Evolutionary conservation across 768 basidiomycete species (phyloP).

Genomic region (Tulasnella sp.): DNA sequence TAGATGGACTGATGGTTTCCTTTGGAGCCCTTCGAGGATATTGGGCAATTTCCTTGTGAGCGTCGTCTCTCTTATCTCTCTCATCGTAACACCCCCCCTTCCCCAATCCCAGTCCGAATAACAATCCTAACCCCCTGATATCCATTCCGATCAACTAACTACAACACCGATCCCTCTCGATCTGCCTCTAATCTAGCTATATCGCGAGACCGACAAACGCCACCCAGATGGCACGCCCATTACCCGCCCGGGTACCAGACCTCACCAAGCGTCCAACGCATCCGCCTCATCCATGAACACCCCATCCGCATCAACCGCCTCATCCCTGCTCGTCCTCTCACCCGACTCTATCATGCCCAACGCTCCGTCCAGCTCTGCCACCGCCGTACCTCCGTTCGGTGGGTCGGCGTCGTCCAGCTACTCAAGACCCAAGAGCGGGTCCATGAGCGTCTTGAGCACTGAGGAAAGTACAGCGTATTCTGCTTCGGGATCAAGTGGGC

Average conservation of each 20-base stretch:
- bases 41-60: constrained; percentile 76
- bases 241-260: constrained; percentile 6
- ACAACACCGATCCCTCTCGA: background rate
- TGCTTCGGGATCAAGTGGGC: constrained; percentile 25
- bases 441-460: constrained; percentile 33
- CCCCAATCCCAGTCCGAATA: background rate
- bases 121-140: too few species aligned
- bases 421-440: constrained; percentile 35
- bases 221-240: constrained; percentile 1
- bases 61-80: constrained; percentile 1
- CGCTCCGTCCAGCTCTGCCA: constrained; percentile 31
- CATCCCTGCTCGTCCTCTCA: constrained; percentile 10
- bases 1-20: constrained; percentile 88
- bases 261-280: background rate
- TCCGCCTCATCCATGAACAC: background rate
- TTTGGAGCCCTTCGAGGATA: constrained; percentile 89
- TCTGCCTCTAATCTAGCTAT: too few species aligned
- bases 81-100: background rate
- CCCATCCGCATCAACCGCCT: constrained; percentile 5
- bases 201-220: constrained; percentile 80
- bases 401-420: background rate
- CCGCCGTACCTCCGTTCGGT: background rate
- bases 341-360: constrained; percentile 22
- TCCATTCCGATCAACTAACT: background rate
- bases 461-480: constrained; percentile 25